Evolutionary conservation across 1,284 basidiomycete genomes (phyloP).

Genomic region (Irpex sp.): DNA sequence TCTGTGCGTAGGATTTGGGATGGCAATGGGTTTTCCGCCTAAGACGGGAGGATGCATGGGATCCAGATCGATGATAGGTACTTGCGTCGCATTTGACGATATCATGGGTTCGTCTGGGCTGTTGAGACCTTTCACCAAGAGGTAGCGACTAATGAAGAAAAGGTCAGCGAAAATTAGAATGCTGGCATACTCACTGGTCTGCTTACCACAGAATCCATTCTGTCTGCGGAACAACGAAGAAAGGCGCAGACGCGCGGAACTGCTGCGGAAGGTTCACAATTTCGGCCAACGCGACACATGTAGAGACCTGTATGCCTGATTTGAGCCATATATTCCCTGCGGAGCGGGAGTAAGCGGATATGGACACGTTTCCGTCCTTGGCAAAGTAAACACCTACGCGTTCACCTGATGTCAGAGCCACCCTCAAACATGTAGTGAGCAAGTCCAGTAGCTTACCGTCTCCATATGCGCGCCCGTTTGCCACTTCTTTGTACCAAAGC

Average conservation of each 20-base stretch:
- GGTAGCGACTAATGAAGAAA: constrained; percentile 45
- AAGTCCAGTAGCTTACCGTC: constrained; percentile 36
- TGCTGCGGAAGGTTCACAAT: constrained; percentile 51
- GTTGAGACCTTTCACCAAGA: constrained; percentile 41
- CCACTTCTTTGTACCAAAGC: constrained; percentile 49
- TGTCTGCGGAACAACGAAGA: constrained; percentile 55
- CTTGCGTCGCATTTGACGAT: constrained; percentile 3
- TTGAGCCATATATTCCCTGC: constrained; percentile 41
- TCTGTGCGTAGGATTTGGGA: constrained; percentile 52
- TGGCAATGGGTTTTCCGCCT: constrained; percentile 28
- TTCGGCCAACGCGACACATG: constrained; percentile 57
- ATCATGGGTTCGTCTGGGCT: no score
- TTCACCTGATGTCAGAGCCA: no score
- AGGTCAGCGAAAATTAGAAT: not conserved
- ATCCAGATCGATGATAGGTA: constrained; percentile 44
- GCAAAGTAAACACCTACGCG: constrained; percentile 57
- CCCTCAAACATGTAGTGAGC: no score
- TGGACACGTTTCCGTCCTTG: constrained; percentile 48
- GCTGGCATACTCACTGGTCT: not conserved
- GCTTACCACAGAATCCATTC: constrained; percentile 63
- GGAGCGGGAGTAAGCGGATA: constrained; percentile 36
- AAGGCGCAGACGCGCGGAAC: constrained; percentile 46
- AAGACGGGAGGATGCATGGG: constrained; percentile 22
- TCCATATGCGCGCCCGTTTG: constrained; percentile 55
- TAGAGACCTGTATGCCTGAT: constrained; percentile 37